Base-by-base conservation (phyloP, 139 green algal genomes). In the Edaphochlamys debaryana region DNA sequence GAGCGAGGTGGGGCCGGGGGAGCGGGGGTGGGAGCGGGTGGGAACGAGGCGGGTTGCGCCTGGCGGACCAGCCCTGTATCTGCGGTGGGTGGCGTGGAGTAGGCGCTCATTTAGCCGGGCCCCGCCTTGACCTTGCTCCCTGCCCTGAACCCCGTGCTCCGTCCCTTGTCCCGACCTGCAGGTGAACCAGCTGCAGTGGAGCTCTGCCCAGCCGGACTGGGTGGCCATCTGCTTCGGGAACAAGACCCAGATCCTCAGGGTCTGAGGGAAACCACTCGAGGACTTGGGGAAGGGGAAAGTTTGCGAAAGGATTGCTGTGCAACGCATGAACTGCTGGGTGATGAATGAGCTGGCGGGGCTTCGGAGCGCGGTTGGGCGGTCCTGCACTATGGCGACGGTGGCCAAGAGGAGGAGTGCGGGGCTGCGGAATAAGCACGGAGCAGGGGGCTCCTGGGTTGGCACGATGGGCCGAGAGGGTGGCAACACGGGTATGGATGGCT, bases 101-200 rank as follows among this genome's bases (percentile, higher is more conserved):
- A 20, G 52, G 52, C 17, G 52, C 25, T 6, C 17, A 20, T 62
- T 22, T 27, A 29, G 52, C 17, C 17, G 52, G 52, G 52, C 52
- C 4, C 17, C 17, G 9, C 13, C 20, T 62, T 4, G 13, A 15
- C 17, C 52, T 29, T 30, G 52, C 20, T 62, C 17, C 52, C 52
- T n/a, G n/a, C 17, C 15, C 52, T 62, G 4, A 20, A 62, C 20
- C 17, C 52, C 20, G 4, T 62, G 17, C 52, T 62, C 52, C 7
- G 15, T 20, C 52, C 34, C 64, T 34, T 4, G 6, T 37, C 34
- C 4, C 34, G 17, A 32, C 36, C 38, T 29, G 7, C 60, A 81
- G 75, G 94, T 99, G 45, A 98, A 95, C 84, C 92, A 96, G 89
- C 90, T 99, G 87, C 95, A 98, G 87, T 99, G 96, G 98, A 96